Evolutionary conservation across 768 basidiomycete genomes (phyloP), one percentile per base, ranked within the genome.

Genomic region (Leucocoprinus birnbaumii): DNA sequence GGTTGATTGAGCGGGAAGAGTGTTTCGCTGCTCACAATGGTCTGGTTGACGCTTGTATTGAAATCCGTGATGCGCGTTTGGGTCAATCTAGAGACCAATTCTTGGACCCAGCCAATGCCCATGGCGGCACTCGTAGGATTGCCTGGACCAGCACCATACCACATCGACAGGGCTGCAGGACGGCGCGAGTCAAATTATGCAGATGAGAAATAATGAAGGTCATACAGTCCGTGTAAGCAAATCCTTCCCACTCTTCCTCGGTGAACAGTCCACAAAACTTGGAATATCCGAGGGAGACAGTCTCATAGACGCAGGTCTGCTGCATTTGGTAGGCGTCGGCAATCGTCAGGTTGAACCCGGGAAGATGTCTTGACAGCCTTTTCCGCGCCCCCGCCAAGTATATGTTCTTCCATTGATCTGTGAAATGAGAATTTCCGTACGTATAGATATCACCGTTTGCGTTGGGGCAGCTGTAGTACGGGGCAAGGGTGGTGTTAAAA

Each of bases 241-340:
- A 91, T 0, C 85, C 84, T 61, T 84, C 78, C 90, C 89, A 93
- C 64, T 92, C 91, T 27, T 86, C 82, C 62, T 88, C 78, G 0
- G 87, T 89, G 67, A 93, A 93, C 13, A 92, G 67, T 41, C 78
- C 80, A 58, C 90, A 93, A 66, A 91, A 93, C 38, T 76, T 72
- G 9, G 89, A 90, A 62, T 83, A 90, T 0, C 88, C 89, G 4
- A 91, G 80, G 0, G 88, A 80, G 43, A 91, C 89, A 25, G 90
- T 89, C 85, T 91, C 89, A 59, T 89, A 90, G 7, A 87, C 85
- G 61, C 89, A 90, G 59, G 83, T 69, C 63, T 83, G 78, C 59
- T 88, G 87, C 75, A 88, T 80, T 2, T 73, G 76, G 43, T 82
- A 80, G 6, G 85, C 62, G 60, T 85, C 81, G 13, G 74, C 68